A percentile compares a stretch with the other conserved stretches of the same genome.
Evolutionary conservation across 495 filamentous ascomycete species (phyloP).

Genomic region (Xylaria cubensis): DNA sequence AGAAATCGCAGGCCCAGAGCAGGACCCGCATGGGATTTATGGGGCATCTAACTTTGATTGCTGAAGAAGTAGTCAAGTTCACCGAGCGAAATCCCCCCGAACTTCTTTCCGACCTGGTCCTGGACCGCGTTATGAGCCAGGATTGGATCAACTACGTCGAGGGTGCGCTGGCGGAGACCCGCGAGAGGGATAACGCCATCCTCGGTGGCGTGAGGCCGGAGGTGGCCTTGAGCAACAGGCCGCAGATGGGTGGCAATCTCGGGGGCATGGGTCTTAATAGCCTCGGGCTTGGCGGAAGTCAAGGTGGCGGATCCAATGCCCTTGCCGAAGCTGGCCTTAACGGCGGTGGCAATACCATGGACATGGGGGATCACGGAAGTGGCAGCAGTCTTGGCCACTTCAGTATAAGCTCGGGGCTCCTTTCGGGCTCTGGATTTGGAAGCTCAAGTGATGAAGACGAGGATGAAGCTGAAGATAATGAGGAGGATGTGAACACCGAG

Average conservation of each 20-base stretch:
- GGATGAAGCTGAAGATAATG: constrained; percentile 89
- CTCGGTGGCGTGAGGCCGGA: constrained; percentile 96
- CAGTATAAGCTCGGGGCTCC: constrained; percentile 67
- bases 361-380: constrained; percentile 71
- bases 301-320: constrained; percentile 67
- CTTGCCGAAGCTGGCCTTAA: constrained; percentile 77
- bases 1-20: constrained; percentile 77
- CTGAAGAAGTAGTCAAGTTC: constrained; percentile 98
- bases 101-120: constrained; percentile 78
- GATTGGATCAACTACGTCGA: constrained; percentile 97
- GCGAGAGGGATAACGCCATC: constrained; percentile 97
- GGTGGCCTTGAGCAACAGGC: constrained; percentile 66
- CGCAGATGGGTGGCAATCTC: constrained; percentile 50
- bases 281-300: constrained; percentile 58
- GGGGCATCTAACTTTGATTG: constrained; percentile 96
- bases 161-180: constrained; percentile 88
- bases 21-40: constrained; percentile 97
- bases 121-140: constrained; percentile 84
- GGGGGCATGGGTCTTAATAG: constrained; percentile 51
- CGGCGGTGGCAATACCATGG: constrained; percentile 64
- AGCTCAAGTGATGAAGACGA: constrained; percentile 97
- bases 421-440: constrained; percentile 88
- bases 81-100: constrained; percentile 93
- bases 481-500: constrained; percentile 66
- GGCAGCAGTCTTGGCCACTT: constrained; percentile 71